Conservation (phyloP, 202 grass and related monocot species). For the Carex sylvatica region DNA sequence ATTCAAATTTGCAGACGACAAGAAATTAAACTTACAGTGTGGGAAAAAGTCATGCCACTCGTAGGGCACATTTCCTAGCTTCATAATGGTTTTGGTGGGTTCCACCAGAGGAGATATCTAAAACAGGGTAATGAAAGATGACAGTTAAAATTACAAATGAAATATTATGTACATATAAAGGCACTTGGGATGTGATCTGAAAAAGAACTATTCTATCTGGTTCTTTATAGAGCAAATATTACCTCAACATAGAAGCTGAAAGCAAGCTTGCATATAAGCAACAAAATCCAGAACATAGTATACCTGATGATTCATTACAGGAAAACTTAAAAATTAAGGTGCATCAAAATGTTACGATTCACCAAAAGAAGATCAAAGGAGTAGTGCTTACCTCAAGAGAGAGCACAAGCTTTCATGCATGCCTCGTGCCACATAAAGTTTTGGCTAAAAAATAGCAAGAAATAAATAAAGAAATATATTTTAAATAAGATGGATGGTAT, state of each 20-base stretch:
- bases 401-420: constrained; percentile 81
- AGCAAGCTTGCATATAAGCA: constrained; percentile 93
- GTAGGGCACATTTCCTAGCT: constrained; percentile 48
- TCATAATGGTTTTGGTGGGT: constrained; percentile 81
- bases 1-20: neutral
- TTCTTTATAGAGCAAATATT: constrained; percentile 30
- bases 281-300: constrained; percentile 89
- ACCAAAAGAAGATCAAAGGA: neutral
- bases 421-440: constrained; percentile 81
- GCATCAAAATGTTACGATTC: neutral
- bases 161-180: neutral
- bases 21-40: constrained; percentile 50
- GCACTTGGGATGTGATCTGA: neutral
- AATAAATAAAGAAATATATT: constrained; percentile 6
- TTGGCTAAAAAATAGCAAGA: constrained; percentile 50
- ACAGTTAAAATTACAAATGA: too few species aligned
- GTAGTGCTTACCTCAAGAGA: constrained; percentile 71
- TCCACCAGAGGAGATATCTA: constrained; percentile 86
- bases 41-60: constrained; percentile 98
- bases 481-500: neutral
- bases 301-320: constrained; percentile 47
- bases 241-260: constrained; percentile 97
- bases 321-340: neutral
- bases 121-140: constrained; percentile 7
- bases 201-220: neutral